Conservation (phyloP, 768 basidiomycete genomes). For the Lentinus brumalis region DNA sequence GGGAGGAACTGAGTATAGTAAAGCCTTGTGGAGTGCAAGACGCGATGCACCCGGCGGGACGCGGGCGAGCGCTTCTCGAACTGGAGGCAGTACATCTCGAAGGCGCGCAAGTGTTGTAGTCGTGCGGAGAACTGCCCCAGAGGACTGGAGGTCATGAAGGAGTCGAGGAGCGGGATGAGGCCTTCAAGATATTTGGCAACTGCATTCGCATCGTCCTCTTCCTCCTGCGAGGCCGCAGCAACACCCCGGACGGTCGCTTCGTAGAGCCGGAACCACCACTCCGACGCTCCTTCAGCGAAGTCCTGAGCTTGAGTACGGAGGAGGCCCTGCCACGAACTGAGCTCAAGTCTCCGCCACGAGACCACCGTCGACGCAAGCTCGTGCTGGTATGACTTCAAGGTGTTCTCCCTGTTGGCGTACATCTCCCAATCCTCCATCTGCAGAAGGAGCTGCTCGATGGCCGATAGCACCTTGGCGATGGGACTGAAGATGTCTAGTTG, state of each 20-base stretch:
- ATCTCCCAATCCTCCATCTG: slow-evolving; percentile 97
- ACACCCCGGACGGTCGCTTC: slow-evolving; percentile 72
- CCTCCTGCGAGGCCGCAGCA: slow-evolving; percentile 47
- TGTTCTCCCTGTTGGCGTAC: slow-evolving; percentile 91
- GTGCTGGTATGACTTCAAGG: slow-evolving; percentile 67
- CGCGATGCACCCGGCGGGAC: slow-evolving; percentile 45
- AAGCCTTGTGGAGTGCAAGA: slow-evolving; percentile 61
- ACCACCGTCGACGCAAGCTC: slow-evolving; percentile 74
- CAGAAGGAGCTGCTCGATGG: slow-evolving; percentile 80
- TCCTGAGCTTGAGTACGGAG: slow-evolving; percentile 66
- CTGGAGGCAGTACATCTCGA: slow-evolving; percentile 55
- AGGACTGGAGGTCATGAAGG: slow-evolving; percentile 74
- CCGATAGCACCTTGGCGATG: slow-evolving; percentile 79
- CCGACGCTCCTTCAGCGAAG: slow-evolving; percentile 49
- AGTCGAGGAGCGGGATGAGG: slow-evolving; percentile 77
- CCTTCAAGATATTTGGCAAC: slow-evolving; percentile 58
- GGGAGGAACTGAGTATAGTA: slow-evolving; percentile 66
- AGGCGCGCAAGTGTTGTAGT: slow-evolving; percentile 67
- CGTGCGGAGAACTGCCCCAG: slow-evolving; percentile 81
- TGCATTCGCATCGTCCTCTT: slow-evolving; percentile 28
- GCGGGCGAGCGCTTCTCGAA: background rate
- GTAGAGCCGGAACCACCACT: slow-evolving; percentile 94
- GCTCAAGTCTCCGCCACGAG: slow-evolving; percentile 87
- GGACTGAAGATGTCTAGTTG: slow-evolving; percentile 64
- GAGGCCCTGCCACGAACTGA: slow-evolving; percentile 83